These are phyloP conservation scores for Hypoxylon rickii DNA, from an alignment of 495 filamentous ascomycete species.

Conservation along the genomic window DNA sequence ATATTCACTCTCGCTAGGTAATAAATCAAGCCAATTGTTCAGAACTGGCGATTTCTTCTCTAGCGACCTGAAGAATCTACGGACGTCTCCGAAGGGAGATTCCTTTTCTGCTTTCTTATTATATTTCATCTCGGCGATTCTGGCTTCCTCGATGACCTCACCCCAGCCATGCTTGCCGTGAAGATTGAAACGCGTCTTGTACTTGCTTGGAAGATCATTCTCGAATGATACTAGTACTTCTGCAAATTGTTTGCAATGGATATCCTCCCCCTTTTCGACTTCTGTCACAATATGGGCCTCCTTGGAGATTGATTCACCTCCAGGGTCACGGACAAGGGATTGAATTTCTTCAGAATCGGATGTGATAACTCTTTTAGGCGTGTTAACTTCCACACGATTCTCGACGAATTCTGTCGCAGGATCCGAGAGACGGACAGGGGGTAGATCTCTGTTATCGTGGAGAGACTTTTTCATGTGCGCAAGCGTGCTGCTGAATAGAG, in stretches of 20 bases:
- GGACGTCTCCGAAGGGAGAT: constrained; percentile 8
- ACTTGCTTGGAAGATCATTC: neutral
- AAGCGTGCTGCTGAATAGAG: neutral
- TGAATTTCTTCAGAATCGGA: too few species aligned
- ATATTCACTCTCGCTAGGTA: constrained; percentile 6
- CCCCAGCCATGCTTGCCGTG: neutral
- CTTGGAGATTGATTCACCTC: neutral
- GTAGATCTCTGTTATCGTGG: neutral
- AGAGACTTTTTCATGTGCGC: constrained; percentile 1
- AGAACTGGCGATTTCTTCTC: constrained; percentile 4
- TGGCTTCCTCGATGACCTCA: constrained; percentile 3
- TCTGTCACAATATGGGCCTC: neutral
- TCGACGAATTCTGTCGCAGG: constrained; percentile 9
- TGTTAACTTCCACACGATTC: constrained; percentile 6
- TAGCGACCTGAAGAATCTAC: constrained; percentile 3
- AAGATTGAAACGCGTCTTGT: constrained; percentile 3
- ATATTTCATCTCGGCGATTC: constrained; percentile 12
- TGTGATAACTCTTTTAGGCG: neutral
- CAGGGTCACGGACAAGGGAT: too few species aligned
- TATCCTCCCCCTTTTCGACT: neutral
- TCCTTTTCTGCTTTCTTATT: constrained; percentile 2
- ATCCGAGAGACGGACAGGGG: constrained; percentile 2
- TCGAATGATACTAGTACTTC: neutral
- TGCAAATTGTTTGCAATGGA: neutral
- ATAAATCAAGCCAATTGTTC: neutral